A percentile compares a stretch with the other conserved stretches of the same genome.
Conservation (phyloP, 495 filamentous ascomycete species). For the Penicillium fimorum region DNA sequence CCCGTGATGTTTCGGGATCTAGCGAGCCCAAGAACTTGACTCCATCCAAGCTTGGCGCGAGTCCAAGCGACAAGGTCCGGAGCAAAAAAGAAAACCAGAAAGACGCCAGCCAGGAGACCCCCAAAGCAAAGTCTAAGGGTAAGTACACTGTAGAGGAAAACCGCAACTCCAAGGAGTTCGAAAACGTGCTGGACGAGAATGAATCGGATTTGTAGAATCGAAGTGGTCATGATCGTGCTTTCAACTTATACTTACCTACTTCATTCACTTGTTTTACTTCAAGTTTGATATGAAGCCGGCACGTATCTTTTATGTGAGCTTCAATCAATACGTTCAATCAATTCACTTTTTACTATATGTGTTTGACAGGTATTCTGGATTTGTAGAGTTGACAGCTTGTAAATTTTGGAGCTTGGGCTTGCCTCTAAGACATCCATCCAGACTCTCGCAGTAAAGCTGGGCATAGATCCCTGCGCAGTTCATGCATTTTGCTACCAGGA, state of each 20-base stretch:
- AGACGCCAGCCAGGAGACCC: conserved; percentile 11
- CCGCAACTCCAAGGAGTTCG: neutral
- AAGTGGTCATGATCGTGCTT: neutral
- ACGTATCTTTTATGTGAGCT: neutral
- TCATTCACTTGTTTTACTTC: too few relatives aligned
- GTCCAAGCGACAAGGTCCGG: conserved; percentile 40
- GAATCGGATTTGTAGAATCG: neutral
- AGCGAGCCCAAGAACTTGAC: conserved; percentile 26
- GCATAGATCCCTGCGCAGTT: too few relatives aligned
- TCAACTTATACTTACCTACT: neutral
- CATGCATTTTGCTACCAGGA: too few relatives aligned
- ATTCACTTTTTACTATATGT: neutral
- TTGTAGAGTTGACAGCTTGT: too few relatives aligned
- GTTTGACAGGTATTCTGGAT: neutral
- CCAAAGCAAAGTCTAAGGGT: neutral
- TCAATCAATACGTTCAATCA: neutral
- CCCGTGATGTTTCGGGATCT: conserved; percentile 35
- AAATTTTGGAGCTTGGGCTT: too few relatives aligned
- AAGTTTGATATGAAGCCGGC: neutral
- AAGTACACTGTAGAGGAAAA: neutral
- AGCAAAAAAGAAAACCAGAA: conserved; percentile 38
- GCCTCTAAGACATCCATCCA: too few relatives aligned
- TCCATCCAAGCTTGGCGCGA: conserved; percentile 28
- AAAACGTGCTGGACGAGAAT: neutral
- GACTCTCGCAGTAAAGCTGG: too few relatives aligned